phyloP scores from a whole-genome alignment of 2,329 filamentous ascomycete species.

The Venturia effusa region DNA sequence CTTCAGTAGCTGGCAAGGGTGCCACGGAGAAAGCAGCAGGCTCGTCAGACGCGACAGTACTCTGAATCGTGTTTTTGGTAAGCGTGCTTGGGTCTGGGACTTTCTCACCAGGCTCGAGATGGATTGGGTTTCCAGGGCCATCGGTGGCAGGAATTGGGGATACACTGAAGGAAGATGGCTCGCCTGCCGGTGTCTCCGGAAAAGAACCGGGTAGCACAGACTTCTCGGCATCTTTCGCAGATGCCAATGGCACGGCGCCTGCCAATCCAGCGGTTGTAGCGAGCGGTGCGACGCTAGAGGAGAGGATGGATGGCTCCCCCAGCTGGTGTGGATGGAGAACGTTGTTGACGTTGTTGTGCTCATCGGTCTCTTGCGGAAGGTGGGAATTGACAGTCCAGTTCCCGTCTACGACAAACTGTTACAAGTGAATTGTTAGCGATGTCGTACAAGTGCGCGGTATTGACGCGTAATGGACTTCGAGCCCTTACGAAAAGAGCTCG shows the following conservation, averaged over 20 bases:
- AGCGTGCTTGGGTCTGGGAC: conserved; percentile 58
- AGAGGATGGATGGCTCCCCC: conserved; percentile 34
- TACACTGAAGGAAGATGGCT: conserved; percentile 39
- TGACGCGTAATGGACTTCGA: not conserved
- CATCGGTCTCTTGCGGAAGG: conserved; percentile 72
- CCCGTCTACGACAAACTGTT: conserved; percentile 88
- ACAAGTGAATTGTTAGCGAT: not conserved
- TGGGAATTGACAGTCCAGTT: conserved; percentile 76
- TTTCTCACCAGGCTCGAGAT: conserved; percentile 67
- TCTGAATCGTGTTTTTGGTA: conserved; percentile 59
- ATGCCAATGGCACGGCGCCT: conserved; percentile 53
- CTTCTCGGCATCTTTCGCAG: conserved; percentile 24
- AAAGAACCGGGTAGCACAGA: conserved; percentile 52
- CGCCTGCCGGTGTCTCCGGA: conserved; percentile 42
- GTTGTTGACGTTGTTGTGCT: conserved; percentile 83
- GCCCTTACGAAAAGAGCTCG: not conserved
- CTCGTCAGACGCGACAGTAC: conserved; percentile 33
- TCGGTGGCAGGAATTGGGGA: conserved; percentile 50
- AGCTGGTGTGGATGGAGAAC: conserved; percentile 70
- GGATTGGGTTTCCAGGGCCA: conserved; percentile 65
- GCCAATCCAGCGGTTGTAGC: conserved; percentile 64
- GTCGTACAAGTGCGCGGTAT: not conserved
- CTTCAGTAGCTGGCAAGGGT: conserved; percentile 47
- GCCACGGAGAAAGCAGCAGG: conserved; percentile 41
- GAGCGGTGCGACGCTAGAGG: conserved; percentile 58